Percentiles rank a stretch among this genome's conserved stretches.
Conservation (phyloP, 2,329 filamentous ascomycete species). For the Beauveria rudraprayagi region DNA sequence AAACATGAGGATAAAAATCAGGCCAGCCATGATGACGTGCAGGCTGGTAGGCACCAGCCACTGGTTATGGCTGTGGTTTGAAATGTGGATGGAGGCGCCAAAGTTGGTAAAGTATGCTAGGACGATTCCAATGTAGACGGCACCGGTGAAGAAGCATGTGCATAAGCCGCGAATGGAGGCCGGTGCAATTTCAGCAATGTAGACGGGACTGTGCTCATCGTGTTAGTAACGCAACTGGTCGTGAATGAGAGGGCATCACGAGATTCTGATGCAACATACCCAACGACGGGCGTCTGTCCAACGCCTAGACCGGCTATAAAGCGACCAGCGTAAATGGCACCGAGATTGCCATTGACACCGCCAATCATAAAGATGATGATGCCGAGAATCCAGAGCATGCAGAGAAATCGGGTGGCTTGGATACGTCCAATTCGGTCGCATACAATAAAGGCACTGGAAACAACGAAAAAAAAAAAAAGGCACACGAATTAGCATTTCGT, state of each 20-base stretch:
- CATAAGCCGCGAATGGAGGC: slow-evolving; percentile 64
- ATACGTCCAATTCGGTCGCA: slow-evolving; percentile 56
- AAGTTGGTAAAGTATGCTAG: slow-evolving; percentile 72
- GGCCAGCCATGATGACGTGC: slow-evolving; percentile 67
- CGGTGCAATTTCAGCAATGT: slow-evolving; percentile 65
- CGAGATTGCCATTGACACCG: slow-evolving; percentile 42
- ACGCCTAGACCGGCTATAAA: slow-evolving; percentile 61
- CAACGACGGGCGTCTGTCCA: slow-evolving; percentile 59
- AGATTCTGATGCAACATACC: slow-evolving; percentile 21
- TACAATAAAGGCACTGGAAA: slow-evolving; percentile 45
- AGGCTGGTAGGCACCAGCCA: slow-evolving; percentile 65
- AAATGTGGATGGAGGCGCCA: slow-evolving; percentile 44
- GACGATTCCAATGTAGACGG: slow-evolving; percentile 69
- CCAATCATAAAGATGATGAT: slow-evolving; percentile 51
- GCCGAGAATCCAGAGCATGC: slow-evolving; percentile 48
- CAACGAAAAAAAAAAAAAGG: background rate
- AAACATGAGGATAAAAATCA: slow-evolving; percentile 64
- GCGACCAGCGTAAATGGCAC: slow-evolving; percentile 54
- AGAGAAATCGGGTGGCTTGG: slow-evolving; percentile 52
- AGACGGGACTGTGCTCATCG: slow-evolving; percentile 42
- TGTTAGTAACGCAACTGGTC: background rate
- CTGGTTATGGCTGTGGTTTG: slow-evolving; percentile 36
- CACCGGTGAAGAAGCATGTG: slow-evolving; percentile 46
- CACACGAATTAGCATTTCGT: background rate
- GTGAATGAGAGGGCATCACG: background rate